Base-by-base conservation (phyloP, 2,329 filamentous ascomycete genomes). In the Fusarium zealandicum region DNA sequence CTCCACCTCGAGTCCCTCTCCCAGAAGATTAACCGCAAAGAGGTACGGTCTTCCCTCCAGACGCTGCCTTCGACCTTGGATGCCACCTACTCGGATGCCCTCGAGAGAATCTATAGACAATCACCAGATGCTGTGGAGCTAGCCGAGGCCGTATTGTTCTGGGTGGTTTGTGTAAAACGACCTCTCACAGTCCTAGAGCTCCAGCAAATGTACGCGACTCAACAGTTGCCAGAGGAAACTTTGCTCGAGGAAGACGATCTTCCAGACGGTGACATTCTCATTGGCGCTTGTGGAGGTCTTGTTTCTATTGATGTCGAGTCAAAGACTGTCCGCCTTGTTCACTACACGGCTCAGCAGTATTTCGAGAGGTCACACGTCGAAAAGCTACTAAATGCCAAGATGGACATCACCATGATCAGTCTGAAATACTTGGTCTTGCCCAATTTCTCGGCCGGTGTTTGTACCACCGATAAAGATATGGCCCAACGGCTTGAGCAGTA, bases 141-240 rank as follows among this genome's bases (percentile, higher is more conserved):
- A 17, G 50, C 50, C 1, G 50, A 54, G 16, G 11, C 16, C 27
- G 38, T 50, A 6, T 6, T 45, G 7, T 54, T 50, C 16, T 50
- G 50, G 35, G 30, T 57, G 12, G 5, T 50, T 7, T 32, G 13
- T n/a, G 39, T 30, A 7, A 54, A 33, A n/a, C 39, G 25, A 5
- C 31, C 33, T 13, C 36, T 55, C 12, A 38, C 18, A 28, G 20
- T 50, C 14, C 18, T 36, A 12, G 39, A 57, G 17, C 9, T 45
- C 11, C 50, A 54, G 6, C 35, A 54, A 3, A 18, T 57, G 9
- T 22, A 50, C 16, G 40, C 51, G 10, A 30, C 16, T 0, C 30
- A 32, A 18, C 37, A 45, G 9, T 12, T 32, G 27, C 25, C 32
- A 36, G 39, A 51, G 17, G 27, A 18, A 12, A 4, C 42, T 5